Evolutionary conservation across 139 green algal genomes (phyloP), one percentile per base, ranked within the genome.

Genomic region (Zygnema circumcarinatum): DNA sequence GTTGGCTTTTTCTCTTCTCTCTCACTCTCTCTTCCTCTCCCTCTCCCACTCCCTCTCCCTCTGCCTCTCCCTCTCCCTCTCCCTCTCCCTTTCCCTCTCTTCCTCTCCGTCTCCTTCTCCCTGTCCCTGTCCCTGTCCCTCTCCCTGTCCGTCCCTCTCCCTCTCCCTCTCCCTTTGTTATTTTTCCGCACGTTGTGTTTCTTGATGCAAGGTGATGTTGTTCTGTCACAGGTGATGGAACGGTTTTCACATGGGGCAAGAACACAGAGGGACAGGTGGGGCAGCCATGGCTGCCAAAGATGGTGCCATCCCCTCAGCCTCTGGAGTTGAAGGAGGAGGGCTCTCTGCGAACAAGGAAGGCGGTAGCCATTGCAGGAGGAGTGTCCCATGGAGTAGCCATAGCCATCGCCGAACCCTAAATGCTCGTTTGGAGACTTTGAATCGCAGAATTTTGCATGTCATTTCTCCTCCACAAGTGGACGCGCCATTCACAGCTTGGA

Each of bases 1-100:
- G 35, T 0, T 35, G 68, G 11, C n/a, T 81, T 81, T 52, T n/a
- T 38, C 32, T 81, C 32, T 52, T 81, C 74, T 81, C 47, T 81
- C 74, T n/a, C 25, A 11, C 47, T 81, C 29, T 52, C 74, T 47
- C 47, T 81, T 32, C n/a, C 74, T 1, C 47, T 52, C 74, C 32
- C 32, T n/a, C 35, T 52, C 2, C 47, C 0, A 31, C 32, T 47
- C 25, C n/a, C 31, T 2, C 74, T 33, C 41, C 2, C 0, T 0
- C 32, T 62, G 7, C n/a, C 31, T 62, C 7, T 31, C 32, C 31
- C 32, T 2, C 32, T 52, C 31, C 41, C 74, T 1, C 35, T 38
- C 2, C 2, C 32, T 81, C 32, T 22, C 22, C 47, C 29, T 52
- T 33, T 38, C 2, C 7, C n/a, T 52, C 32, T 52, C 74, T 52